These are phyloP conservation scores for Artemisia argyi DNA, from an alignment of 129 eudicot species.

Conservation along the genomic window DNA sequence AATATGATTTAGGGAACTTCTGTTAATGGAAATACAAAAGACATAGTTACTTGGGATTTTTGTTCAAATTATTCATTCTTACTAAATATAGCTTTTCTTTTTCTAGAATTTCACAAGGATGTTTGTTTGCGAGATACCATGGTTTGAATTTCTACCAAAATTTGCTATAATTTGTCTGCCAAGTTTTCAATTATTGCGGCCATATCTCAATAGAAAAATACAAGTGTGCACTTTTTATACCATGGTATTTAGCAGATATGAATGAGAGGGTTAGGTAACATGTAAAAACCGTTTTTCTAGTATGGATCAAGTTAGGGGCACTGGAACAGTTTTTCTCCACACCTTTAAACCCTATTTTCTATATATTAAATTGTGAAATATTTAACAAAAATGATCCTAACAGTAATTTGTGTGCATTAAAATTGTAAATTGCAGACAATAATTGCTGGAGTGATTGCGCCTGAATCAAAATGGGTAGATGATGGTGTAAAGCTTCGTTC, in stretches of 20 bases:
- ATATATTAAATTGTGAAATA: too few relatives aligned
- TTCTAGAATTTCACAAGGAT: not conserved
- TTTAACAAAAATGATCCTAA: too few relatives aligned
- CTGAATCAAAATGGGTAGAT: constrained; percentile 61
- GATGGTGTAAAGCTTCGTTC: constrained; percentile 91
- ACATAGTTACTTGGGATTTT: not conserved
- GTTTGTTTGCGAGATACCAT: not conserved
- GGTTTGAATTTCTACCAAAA: not conserved
- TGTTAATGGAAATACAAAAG: not conserved
- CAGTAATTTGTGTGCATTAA: not conserved
- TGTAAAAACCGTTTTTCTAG: too few relatives aligned
- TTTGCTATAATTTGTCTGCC: not conserved
- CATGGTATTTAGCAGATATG: not conserved
- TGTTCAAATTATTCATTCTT: not conserved
- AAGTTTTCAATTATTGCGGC: not conserved
- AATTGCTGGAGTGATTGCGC: constrained; percentile 81
- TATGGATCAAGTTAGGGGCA: too few relatives aligned
- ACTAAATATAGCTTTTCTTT: not conserved
- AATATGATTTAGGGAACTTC: not conserved
- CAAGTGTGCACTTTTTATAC: not conserved
- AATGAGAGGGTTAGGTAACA: not conserved
- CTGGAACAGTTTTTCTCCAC: not conserved
- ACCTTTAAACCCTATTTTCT: not conserved
- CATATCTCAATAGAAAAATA: not conserved
- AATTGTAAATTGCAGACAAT: constrained; percentile 48